These are phyloP conservation scores for Yamadazyma friedrichii DNA, from an alignment of 1,139 yeast genomes.

Conservation along the genomic window DNA sequence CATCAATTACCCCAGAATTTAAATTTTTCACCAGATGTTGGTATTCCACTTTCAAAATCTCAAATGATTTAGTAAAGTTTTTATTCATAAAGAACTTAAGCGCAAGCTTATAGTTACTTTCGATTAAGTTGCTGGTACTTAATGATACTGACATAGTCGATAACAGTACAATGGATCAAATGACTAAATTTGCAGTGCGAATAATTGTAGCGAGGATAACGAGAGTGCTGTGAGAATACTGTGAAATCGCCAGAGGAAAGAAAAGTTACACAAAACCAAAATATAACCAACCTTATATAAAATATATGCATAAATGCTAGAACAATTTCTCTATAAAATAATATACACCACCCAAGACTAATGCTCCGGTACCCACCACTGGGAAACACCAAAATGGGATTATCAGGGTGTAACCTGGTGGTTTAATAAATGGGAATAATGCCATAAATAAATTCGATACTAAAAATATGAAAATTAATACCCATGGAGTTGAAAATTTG, in stretches of 20 bases:
- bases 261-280: background rate
- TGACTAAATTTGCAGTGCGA: background rate
- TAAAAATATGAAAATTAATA: conserved; percentile 38
- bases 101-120: conserved; percentile 30
- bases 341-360: conserved; percentile 45
- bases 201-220: background rate
- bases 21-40: conserved; percentile 22
- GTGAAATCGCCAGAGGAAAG: background rate
- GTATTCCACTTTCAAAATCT: conserved; percentile 26
- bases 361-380: conserved; percentile 47
- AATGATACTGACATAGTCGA: conserved; percentile 7
- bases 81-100: conserved; percentile 42
- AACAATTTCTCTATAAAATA: conserved; percentile 14
- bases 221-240: background rate
- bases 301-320: background rate
- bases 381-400: conserved; percentile 62
- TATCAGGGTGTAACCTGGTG: conserved; percentile 32
- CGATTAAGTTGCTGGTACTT: conserved; percentile 13
- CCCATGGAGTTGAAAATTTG: conserved; percentile 24
- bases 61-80: conserved; percentile 35
- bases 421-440: conserved; percentile 57
- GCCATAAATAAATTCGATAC: conserved; percentile 53
- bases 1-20: conserved; percentile 25
- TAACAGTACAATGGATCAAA: background rate
- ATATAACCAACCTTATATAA: background rate